phyloP scores from a whole-genome alignment of 2,329 filamentous ascomycete genomes.

The Parafenestella ontariensis region DNA sequence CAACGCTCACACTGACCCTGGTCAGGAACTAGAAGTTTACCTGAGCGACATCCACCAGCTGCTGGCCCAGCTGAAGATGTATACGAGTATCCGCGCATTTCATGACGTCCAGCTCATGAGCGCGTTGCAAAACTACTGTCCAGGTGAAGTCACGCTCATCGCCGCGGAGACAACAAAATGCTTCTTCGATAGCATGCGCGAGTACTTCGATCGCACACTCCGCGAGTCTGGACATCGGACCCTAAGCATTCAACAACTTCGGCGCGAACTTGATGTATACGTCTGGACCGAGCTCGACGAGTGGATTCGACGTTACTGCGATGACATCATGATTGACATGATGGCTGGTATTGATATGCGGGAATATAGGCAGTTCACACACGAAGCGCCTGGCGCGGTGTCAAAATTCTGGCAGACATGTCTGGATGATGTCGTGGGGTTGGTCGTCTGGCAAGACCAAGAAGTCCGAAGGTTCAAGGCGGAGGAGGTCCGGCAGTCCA shows the following conservation, averaged over 20 bases:
- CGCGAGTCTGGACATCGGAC: neutral
- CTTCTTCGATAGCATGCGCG: constrained; percentile 1
- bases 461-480: neutral
- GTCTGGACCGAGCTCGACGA: constrained; percentile 6
- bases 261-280: constrained; percentile 3
- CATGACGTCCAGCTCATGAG: neutral
- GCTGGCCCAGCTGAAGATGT: neutral
- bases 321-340: neutral
- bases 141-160: neutral
- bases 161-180: neutral
- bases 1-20: neutral
- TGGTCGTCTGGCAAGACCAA: constrained; percentile 9
- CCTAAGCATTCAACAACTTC: neutral
- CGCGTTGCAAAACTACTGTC: neutral
- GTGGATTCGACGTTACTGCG: neutral
- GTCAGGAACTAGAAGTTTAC: neutral
- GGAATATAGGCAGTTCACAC: neutral
- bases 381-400: neutral
- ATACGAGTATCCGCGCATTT: neutral
- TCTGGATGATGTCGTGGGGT: neutral
- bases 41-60: neutral
- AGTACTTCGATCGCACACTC: constrained; percentile 11
- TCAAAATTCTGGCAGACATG: constrained; percentile 1
- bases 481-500: too few species aligned
- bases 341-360: neutral